Evolutionary conservation across 495 filamentous ascomycete genomes (phyloP), one percentile per base, ranked within the genome.

Genomic region (Opeltia flavorubescens): DNA sequence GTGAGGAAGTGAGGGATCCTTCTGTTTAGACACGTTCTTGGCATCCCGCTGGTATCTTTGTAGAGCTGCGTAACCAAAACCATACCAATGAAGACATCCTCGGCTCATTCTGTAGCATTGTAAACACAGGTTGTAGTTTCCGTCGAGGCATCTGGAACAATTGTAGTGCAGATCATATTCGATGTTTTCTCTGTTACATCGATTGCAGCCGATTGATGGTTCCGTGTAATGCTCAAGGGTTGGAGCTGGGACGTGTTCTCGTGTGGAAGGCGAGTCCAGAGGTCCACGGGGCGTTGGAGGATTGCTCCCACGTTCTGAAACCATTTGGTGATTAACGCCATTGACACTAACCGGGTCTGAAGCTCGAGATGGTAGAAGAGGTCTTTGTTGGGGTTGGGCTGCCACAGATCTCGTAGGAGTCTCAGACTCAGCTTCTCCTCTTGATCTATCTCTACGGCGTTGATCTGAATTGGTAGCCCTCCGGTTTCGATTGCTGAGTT

Each of bases 151-250:
- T 35, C 66, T 62, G 5, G 63, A 53, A 62, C 88, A 95, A 58
- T 79, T 78, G 61, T 83, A 86, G 59, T 94, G 86, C 0, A 93
- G 65, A 2, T 82, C 75, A 53, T 94, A 86, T 58, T 91, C 77
- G 47, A 94, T 85, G 46, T 83, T 68, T 2, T 61, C 26, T 48
- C 69, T 78, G 15, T 64, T 59, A 58, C 88, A 95, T 25, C 74
- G 61, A 23, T 77, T 70, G 57, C 88, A 95, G 25, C 68, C 70
- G 45, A 94, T 73, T 0, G 72, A 72, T 2, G 88, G 86, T 52
- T 91, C 86, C 3, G 64, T 48, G 54, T 75, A 88, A 1, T 71
- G 67, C 11, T 67, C 57, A 12, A 67, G 66, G 12, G 26, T 12
- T 7, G 17, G 33, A 40, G 23, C 23, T 41, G 33, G 7, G 15